A percentile compares a stretch with the other conserved stretches of the same genome.
Conservation (phyloP, 2,329 filamentous ascomycete genomes). For the Diplodia corticola region DNA sequence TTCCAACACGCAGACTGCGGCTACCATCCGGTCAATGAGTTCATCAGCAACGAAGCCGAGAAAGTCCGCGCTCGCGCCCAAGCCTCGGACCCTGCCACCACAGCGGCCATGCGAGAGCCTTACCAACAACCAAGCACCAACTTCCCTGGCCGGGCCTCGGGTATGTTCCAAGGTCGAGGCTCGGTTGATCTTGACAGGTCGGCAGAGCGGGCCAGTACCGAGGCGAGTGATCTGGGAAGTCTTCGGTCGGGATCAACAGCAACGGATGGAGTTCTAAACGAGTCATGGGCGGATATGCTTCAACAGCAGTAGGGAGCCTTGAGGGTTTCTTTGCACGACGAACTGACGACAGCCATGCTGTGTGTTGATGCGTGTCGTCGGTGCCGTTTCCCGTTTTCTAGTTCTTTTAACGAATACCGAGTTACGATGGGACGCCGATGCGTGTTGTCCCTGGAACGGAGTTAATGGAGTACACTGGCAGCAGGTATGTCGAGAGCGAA, state of each 20-base stretch:
- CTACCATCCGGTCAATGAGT: conserved; percentile 27
- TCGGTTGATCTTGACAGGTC: neutral
- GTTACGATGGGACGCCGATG: neutral
- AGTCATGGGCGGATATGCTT: neutral
- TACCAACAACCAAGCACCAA: neutral
- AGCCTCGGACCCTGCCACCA: neutral
- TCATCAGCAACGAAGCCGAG: neutral
- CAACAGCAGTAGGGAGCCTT: neutral
- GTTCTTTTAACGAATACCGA: neutral
- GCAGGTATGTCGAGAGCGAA: neutral
- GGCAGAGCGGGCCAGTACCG: neutral
- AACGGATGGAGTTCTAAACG: neutral
- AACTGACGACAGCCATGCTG: neutral
- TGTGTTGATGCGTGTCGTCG: neutral
- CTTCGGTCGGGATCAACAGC: neutral
- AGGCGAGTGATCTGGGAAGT: neutral
- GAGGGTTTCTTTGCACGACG: neutral
- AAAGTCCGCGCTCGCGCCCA: neutral
- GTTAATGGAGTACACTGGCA: neutral
- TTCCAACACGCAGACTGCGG: conserved; percentile 38
- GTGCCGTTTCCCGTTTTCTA: neutral
- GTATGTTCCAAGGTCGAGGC: neutral
- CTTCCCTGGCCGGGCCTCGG: neutral
- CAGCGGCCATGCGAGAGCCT: neutral
- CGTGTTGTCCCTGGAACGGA: neutral